Evolutionary conservation across 805 yeast genomes (phyloP).

Genomic region (Cyberlindnera meyerae): DNA sequence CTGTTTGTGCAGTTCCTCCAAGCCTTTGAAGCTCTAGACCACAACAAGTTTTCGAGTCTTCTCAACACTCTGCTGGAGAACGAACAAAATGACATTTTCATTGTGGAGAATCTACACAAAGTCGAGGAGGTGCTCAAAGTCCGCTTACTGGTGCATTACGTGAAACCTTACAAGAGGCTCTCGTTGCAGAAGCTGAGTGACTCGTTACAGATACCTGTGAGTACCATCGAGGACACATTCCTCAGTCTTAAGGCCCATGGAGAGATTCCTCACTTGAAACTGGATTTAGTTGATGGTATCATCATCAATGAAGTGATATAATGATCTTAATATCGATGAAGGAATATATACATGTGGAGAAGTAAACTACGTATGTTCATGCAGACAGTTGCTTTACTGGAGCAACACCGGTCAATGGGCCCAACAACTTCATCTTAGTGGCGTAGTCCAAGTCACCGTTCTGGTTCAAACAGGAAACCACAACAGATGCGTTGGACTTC

Average conservation of each 20-base stretch:
- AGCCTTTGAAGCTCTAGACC: conserved; percentile 20
- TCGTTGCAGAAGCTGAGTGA: conserved; percentile 17
- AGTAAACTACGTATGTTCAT: neutral
- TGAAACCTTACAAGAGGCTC: conserved; percentile 25
- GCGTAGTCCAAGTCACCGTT: conserved; percentile 19
- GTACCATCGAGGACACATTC: conserved; percentile 23
- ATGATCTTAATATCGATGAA: too few species aligned
- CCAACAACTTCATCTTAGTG: conserved; percentile 22
- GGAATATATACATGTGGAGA: too few species aligned
- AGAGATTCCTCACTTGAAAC: conserved; percentile 16
- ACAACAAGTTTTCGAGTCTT: conserved; percentile 14
- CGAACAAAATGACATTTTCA: conserved; percentile 16
- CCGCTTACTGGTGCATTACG: conserved; percentile 24
- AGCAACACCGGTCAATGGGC: conserved; percentile 26
- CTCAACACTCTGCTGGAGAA: conserved; percentile 8
- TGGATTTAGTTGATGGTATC: conserved; percentile 25
- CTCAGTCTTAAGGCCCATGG: conserved; percentile 21
- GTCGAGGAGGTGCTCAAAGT: conserved; percentile 20
- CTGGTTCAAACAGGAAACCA: conserved; percentile 23
- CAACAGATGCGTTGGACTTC: conserved; percentile 24
- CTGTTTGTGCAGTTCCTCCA: conserved; percentile 19
- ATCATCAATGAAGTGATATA: conserved; percentile 17
- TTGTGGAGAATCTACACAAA: conserved; percentile 17
- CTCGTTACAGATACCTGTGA: conserved; percentile 15
- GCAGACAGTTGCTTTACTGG: conserved; percentile 23